A percentile compares a stretch with the other conserved stretches of the same genome.
These are phyloP conservation scores for Kodamaea neixiangensis DNA, from an alignment of 805 yeast genomes.

Conservation along the genomic window DNA sequence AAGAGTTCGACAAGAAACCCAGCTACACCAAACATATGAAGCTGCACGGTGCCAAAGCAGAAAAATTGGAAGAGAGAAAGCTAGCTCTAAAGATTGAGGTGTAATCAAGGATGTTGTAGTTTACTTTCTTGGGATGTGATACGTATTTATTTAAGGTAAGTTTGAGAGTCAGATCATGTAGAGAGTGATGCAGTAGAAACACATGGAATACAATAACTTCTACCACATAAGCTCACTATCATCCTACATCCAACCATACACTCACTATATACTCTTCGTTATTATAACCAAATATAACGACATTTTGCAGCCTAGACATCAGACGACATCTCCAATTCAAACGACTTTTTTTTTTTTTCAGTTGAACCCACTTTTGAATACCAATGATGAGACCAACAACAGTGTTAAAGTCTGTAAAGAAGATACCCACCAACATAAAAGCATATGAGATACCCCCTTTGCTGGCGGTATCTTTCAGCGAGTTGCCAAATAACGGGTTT, in stretches of 20 bases:
- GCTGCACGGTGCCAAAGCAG: conserved; percentile 10
- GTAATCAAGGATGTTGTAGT: too few species aligned
- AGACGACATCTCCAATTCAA: conserved; percentile 1
- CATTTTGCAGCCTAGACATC: conserved; percentile 6
- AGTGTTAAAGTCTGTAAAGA: conserved; percentile 5
- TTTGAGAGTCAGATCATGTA: too few species aligned
- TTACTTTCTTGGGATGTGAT: too few species aligned
- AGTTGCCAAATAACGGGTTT: conserved; percentile 35
- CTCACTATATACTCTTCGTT: too few species aligned
- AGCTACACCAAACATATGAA: conserved; percentile 43
- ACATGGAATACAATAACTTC: too few species aligned
- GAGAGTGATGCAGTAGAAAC: too few species aligned
- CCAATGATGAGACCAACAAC: conserved; percentile 9
- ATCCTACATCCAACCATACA: too few species aligned
- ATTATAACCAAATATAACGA: too few species aligned
- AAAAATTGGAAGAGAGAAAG: conserved; percentile 1
- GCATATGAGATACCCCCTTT: conserved; percentile 33
- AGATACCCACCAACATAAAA: conserved; percentile 10
- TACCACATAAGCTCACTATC: too few species aligned
- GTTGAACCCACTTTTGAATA: conserved; percentile 1
- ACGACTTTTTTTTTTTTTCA: conserved; percentile 4
- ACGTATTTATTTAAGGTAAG: too few species aligned
- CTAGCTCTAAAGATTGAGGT: conserved; percentile 6
- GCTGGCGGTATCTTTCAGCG: conserved; percentile 23
- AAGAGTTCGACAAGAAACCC: conserved; percentile 49